Base-by-base conservation (phyloP, 2,329 filamentous ascomycete genomes). In the Didymella pomorum region DNA sequence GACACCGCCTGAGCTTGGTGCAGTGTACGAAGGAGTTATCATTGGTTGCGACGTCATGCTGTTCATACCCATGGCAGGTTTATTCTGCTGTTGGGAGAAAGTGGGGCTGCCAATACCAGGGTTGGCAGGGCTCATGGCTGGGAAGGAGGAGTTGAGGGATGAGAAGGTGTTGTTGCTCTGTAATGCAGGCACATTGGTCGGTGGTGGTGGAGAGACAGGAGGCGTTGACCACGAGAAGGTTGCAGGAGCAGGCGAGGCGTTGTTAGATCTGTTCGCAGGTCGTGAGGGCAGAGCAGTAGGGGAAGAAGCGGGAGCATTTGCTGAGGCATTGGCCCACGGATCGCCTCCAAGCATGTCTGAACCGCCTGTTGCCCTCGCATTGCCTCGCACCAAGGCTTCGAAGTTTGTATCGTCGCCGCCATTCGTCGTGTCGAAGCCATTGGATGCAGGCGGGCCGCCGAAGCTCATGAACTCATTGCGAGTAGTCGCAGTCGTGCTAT, bases 341-440 rank as follows among this genome's bases (percentile, higher is more conserved):
- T 75, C 72, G 23, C 80, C 79, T 62, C 81, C 78, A 31, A 73
- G 64, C 70, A 75, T 73, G 37, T 81, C 77, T 47, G 70, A 71
- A 12, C 71, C 71, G 16, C 69, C 65, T 46, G 68, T 56, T 71
- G 76, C 26, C 71, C 78, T 45, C 35, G 69, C 66, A n/a, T 82
- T 80, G 55, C 86, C 94, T 70, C 96, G 92, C 50, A 99, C 93
- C 2, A 99, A 86, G 2, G 86, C 86, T 74, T 97, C 93, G 71
- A 98, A 99, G 71, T 96, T 92, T 58, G 90, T 86, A 47, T 90
- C 83, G 12, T 80, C 83, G n/a, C 81, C 81, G n/a, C 77, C 83
- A 4, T 83, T 81, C 9, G 84, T 82, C 47, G 82, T 84, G 41
- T 84, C 81, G 28, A 80, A 64, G 25, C 87, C 87, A 4, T 86